A percentile compares a stretch with the other conserved stretches of the same genome.
Evolutionary conservation across 768 basidiomycete genomes (phyloP).

Genomic region (Kwoniella newhampshirensis): DNA sequence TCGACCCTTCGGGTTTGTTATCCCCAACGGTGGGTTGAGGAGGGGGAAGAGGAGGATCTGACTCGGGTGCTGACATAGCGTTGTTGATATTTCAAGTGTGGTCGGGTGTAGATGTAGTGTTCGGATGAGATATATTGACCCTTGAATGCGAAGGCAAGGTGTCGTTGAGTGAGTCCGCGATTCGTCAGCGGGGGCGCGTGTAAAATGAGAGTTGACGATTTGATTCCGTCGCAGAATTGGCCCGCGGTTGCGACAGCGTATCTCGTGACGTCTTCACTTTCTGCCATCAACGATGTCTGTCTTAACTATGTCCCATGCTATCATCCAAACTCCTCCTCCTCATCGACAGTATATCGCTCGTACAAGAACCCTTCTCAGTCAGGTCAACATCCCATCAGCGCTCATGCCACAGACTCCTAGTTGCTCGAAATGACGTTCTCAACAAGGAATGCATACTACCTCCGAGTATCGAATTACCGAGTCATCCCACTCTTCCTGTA

Average conservation of each 20-base stretch:
- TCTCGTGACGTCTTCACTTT: slow-evolving; percentile 7
- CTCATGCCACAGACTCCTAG: too few species aligned
- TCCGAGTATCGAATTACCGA: slow-evolving; percentile 71
- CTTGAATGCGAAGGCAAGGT: neutral
- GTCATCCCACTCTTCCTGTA: slow-evolving; percentile 84
- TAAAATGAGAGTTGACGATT: neutral
- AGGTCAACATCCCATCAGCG: too few species aligned
- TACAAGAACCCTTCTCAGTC: too few species aligned
- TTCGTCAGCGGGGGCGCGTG: slow-evolving; percentile 20
- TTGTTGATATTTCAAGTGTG: neutral
- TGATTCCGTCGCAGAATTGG: slow-evolving; percentile 1
- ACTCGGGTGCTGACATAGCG: slow-evolving; percentile 41
- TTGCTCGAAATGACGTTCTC: slow-evolving; percentile 75
- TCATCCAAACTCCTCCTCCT: too few species aligned
- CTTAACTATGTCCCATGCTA: too few species aligned
- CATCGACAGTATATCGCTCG: too few species aligned
- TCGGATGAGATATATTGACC: neutral
- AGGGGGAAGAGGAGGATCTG: slow-evolving; percentile 42
- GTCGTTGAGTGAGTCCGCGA: slow-evolving; percentile 7
- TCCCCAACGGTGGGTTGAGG: slow-evolving; percentile 9
- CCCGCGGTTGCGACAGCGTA: neutral
- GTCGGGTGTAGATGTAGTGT: neutral
- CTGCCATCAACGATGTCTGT: too few species aligned
- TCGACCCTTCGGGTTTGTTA: slow-evolving; percentile 18
- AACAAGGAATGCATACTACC: slow-evolving; percentile 74